phyloP scores from a whole-genome alignment of 768 basidiomycete genomes.

The Pholiota molesta region DNA sequence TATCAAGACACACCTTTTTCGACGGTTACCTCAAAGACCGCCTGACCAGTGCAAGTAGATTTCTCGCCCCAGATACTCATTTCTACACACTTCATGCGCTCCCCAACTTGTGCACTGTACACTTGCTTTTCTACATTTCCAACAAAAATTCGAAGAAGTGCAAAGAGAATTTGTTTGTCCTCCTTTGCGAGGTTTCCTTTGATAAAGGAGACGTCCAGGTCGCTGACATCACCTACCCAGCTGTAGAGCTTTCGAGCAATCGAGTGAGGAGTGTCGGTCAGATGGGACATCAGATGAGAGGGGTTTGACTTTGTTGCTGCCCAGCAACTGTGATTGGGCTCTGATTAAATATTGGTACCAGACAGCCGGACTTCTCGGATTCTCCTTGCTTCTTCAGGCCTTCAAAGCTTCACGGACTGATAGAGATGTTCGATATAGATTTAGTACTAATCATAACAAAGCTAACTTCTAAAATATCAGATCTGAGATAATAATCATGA shows the following conservation, averaged over 20 bases:
- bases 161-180: conserved; percentile 36
- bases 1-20: conserved; percentile 31
- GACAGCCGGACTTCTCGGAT: too few species aligned
- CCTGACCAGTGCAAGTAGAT: conserved; percentile 28
- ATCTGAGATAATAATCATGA: too few species aligned
- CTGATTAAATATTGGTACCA: too few species aligned
- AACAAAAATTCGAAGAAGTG: conserved; percentile 40
- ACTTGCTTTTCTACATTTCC: conserved; percentile 32
- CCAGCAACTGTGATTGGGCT: too few species aligned
- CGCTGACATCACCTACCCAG: conserved; percentile 1
- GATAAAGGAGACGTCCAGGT: conserved; percentile 33
- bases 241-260: not conserved
- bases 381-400: too few species aligned
- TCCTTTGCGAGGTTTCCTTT: conserved; percentile 44
- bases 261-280: not conserved
- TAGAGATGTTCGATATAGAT: too few species aligned
- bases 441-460: too few species aligned
- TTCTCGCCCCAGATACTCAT: conserved; percentile 35
- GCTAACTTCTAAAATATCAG: too few species aligned
- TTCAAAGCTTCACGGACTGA: too few species aligned
- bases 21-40: conserved; percentile 42
- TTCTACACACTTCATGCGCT: conserved; percentile 37
- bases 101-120: conserved; percentile 41
- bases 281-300: not conserved
- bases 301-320: not conserved